A percentile compares a stretch with the other conserved stretches of the same genome.
Evolutionary conservation across 495 filamentous ascomycete species (phyloP).

Genomic region (Penicillium angulare): DNA sequence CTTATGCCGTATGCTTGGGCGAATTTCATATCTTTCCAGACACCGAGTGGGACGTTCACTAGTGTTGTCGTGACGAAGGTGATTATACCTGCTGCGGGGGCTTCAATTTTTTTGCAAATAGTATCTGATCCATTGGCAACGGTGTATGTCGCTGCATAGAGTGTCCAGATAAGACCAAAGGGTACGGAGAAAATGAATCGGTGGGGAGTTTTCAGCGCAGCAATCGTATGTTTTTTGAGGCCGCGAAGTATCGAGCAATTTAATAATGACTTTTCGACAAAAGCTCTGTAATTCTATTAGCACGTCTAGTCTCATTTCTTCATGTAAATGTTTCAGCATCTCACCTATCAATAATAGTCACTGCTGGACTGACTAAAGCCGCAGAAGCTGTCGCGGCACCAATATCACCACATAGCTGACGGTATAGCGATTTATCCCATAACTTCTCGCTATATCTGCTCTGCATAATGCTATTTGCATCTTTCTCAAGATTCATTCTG

Average conservation of each 20-base stretch:
- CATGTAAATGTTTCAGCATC: too few relatives aligned
- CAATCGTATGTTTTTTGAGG: slow-evolving; percentile 24
- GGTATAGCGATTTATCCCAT: slow-evolving; percentile 8
- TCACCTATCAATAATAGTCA: slow-evolving; percentile 36
- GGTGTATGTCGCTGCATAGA: slow-evolving; percentile 34
- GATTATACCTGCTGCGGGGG: slow-evolving; percentile 19
- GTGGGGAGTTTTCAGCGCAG: slow-evolving; percentile 16
- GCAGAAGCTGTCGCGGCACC: slow-evolving; percentile 32
- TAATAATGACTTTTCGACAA: slow-evolving; percentile 30
- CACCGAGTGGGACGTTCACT: slow-evolving; percentile 35
- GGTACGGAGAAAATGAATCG: slow-evolving; percentile 26
- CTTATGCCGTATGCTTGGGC: slow-evolving; percentile 28
- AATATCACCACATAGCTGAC: slow-evolving; percentile 25
- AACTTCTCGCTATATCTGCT: slow-evolving; percentile 3
- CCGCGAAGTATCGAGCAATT: slow-evolving; percentile 25
- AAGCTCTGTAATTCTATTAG: too few relatives aligned
- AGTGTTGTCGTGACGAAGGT: slow-evolving; percentile 26
- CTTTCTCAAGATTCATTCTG: background rate
- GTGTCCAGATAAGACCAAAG: slow-evolving; percentile 27
- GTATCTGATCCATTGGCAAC: slow-evolving; percentile 36
- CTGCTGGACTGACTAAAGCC: slow-evolving; percentile 26
- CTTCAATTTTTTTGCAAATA: slow-evolving; percentile 17
- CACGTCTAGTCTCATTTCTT: too few relatives aligned
- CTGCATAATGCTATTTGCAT: slow-evolving; percentile 9
- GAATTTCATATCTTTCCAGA: slow-evolving; percentile 40